Evolutionary conservation across 1,139 yeast species (phyloP), one percentile per base, ranked within the genome.

Genomic region (Geotrichum phurueaensis): DNA sequence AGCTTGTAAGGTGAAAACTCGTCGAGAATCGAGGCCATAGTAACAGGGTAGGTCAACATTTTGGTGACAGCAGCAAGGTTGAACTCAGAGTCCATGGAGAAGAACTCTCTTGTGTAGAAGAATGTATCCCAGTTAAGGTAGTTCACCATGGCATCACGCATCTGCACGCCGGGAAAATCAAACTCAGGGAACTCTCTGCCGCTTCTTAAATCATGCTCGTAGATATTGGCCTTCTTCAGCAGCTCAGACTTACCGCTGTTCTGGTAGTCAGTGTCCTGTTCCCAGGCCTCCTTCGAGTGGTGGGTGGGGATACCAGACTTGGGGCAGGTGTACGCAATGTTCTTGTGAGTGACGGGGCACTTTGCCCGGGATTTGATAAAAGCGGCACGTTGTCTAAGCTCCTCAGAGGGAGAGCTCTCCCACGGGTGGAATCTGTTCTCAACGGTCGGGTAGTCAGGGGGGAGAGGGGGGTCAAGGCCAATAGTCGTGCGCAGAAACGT

Each of bases 71-170:
- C 96, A 0, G 99, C 98, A 71, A 92, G 78, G 74, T 92, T 96
- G 77, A 89, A 94, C 73, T 92, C 97, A 13, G 97, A 89, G 74
- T 94, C 96, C 98, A 94, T 92, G 5, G 98, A 92, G 69, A 85
- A 86, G 73, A 90, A 94, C 69, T 88, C 89, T 73, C 99, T 82
- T 0, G 99, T 94, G 75, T 94, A 94, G 72, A 94, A 87, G 69
- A 84, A 94, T 22, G 96, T 80, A 74, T 94, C 98, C 99, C 99
- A 94, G 73, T 83, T 86, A 59, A 85, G 78, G 73, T 92, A 83
- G 73, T 89, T 92, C 63, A 91, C 85, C 65, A 84, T 79, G 63
- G 85, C 86, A 71, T 92, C 98, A 58, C 80, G 79, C 64, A 86
- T 89, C 73, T 89, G 96, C 33, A 79, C 82, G 7, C 84, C 86